Evolutionary conservation across 225 moss, liverwort and hornwort species (phyloP), one percentile per base, ranked within the genome.

Genomic region (Pseudisothecium myosuroides): DNA sequence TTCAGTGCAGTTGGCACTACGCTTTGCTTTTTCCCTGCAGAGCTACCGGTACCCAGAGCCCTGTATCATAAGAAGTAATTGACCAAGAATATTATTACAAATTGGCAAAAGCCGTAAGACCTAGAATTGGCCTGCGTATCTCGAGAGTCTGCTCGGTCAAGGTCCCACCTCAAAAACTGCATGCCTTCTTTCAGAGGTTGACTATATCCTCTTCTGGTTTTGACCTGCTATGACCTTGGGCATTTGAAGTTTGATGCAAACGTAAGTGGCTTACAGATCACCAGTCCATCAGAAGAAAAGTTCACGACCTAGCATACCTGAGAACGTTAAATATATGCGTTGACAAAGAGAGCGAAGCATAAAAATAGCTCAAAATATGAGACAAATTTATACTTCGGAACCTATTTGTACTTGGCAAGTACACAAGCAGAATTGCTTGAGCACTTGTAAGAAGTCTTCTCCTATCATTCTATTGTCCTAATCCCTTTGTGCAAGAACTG

Each of bases 301-400:
- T 71, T 45, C 14, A 11, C 45, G 61, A 76, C 12, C 50, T 55
- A 32, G 31, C 62, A 29, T 79, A 92, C 91, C 85, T 88, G 83
- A 84, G 67, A 90, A 89, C 47, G 83, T 56, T 90, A 83, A 66
- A 90, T 29, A 39, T 37, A 19, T 52, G 52, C n/a, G 28, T 37
- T 28, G 29, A 58, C 41, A 28, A 8, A 18, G 29, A 94, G 59
- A 94, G 91, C 12, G 92, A 94, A 21, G 94, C 93, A 86, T 95
- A 93, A 55, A 93, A 95, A 93, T 60, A 95, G 71, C 60, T 43
- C 61, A 60, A 60, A 61, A 43, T 21, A 21, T 81, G 60, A 24
- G 41, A 81, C 43, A 43, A 43, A 37, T 43, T 19, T 59, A 14
- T 21, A 43, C 14, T 61, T 60, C 2, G 6, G 31, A 81, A 60